A percentile compares a stretch with the other conserved stretches of the same genome.
Evolutionary conservation across 345 rosid species (phyloP).

Genomic region (Dipteronia dyeriana): DNA sequence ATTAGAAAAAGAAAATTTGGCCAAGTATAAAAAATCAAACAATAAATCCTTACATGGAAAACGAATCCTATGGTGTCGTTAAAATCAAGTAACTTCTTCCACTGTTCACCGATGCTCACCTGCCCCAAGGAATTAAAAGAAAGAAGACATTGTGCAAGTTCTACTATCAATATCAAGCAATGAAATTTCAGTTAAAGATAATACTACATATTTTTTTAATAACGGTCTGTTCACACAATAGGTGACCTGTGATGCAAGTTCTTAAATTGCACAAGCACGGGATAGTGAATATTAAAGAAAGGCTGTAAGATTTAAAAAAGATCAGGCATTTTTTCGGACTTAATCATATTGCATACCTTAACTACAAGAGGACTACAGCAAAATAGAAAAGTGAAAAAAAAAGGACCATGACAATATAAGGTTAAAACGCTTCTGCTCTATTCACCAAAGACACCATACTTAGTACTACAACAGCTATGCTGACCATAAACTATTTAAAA

Average conservation of each 20-base stretch:
- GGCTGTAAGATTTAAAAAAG: neutral
- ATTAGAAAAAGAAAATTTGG: neutral
- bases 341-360: neutral
- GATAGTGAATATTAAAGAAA: too few species aligned
- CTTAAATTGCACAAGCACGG: neutral
- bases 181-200: too few species aligned
- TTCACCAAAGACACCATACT: neutral
- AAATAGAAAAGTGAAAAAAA: neutral
- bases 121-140: constrained; percentile 27
- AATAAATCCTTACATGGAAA: constrained; percentile 56
- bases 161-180: neutral
- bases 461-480: neutral
- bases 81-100: constrained; percentile 84
- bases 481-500: neutral
- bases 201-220: neutral
- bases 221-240: neutral
- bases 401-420: neutral
- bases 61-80: constrained; percentile 75
- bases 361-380: neutral
- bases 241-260: neutral
- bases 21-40: neutral
- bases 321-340: neutral
- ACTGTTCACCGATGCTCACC: constrained; percentile 87
- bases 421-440: neutral
- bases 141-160: neutral